Percentiles rank a stretch among this genome's conserved stretches.
These are phyloP conservation scores for Cercospora brassicicola DNA, from an alignment of 2,329 filamentous ascomycete species.

Conservation along the genomic window DNA sequence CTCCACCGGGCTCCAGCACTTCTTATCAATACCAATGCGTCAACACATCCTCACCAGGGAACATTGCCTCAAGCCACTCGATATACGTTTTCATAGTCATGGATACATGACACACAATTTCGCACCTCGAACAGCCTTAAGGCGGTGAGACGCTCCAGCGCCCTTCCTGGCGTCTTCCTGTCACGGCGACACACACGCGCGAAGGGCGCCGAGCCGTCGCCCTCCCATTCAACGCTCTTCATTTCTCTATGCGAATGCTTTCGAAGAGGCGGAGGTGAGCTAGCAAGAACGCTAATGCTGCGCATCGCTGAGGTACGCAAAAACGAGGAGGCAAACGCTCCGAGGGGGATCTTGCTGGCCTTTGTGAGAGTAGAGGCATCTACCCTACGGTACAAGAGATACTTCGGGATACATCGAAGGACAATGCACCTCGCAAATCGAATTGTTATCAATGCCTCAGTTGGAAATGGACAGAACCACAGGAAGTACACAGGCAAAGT, in stretches of 20 bases:
- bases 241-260: too few relatives aligned
- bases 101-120: not conserved
- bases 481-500: not conserved
- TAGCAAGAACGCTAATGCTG: too few relatives aligned
- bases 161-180: not conserved
- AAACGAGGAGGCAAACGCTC: too few relatives aligned
- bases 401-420: not conserved
- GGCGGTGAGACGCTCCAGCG: not conserved
- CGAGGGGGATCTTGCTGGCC: too few relatives aligned
- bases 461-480: not conserved
- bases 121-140: not conserved
- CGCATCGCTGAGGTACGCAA: too few relatives aligned
- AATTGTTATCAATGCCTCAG: not conserved
- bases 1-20: not conserved
- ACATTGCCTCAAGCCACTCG: not conserved
- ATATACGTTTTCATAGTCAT: not conserved
- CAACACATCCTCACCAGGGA: not conserved
- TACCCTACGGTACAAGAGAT: too few relatives aligned
- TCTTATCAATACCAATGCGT: not conserved
- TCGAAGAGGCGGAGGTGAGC: too few relatives aligned
- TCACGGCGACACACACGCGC: not conserved
- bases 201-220: not conserved
- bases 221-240: not conserved
- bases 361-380: too few relatives aligned
- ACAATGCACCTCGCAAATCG: not conserved